These are phyloP conservation scores for Barnettozyma californica DNA, from an alignment of 805 yeast species.

Conservation along the genomic window DNA sequence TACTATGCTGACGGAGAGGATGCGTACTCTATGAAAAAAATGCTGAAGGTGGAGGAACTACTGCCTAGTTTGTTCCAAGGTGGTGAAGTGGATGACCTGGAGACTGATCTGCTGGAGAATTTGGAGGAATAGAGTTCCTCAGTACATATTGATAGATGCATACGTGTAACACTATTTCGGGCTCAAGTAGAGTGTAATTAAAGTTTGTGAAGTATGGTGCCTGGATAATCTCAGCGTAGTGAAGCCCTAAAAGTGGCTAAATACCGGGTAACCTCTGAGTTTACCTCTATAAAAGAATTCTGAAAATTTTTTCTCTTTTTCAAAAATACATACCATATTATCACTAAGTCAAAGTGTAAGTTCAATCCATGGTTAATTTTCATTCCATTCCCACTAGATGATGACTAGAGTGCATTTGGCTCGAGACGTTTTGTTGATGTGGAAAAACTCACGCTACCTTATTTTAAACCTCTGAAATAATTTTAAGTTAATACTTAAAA, in stretches of 20 bases:
- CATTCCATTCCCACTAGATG: constrained; percentile 8
- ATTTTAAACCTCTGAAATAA: constrained; percentile 52
- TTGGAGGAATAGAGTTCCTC: constrained; percentile 12
- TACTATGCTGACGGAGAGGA: constrained; percentile 98
- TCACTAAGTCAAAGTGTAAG: not conserved
- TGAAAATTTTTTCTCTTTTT: not conserved
- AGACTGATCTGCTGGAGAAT: constrained; percentile 39
- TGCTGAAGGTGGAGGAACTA: constrained; percentile 53
- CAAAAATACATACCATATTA: too few species aligned
- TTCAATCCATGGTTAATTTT: not conserved
- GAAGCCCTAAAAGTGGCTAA: not conserved
- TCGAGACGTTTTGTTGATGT: constrained; percentile 94
- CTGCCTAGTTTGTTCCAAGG: constrained; percentile 52
- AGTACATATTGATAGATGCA: not conserved
- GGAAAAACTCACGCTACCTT: constrained; percentile 99
- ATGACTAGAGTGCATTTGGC: constrained; percentile 92
- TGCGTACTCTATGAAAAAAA: constrained; percentile 90
- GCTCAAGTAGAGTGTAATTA: not conserved
- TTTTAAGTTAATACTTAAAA: not conserved
- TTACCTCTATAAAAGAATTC: not conserved
- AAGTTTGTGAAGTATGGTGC: not conserved
- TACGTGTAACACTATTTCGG: not conserved
- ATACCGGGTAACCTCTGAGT: not conserved
- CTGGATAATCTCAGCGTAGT: too few species aligned
- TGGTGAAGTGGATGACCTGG: constrained; percentile 53